Evolutionary conservation across 495 filamentous ascomycete genomes (phyloP), one percentile per base, ranked within the genome.

Genomic region (Aspergillus hancockii): DNA sequence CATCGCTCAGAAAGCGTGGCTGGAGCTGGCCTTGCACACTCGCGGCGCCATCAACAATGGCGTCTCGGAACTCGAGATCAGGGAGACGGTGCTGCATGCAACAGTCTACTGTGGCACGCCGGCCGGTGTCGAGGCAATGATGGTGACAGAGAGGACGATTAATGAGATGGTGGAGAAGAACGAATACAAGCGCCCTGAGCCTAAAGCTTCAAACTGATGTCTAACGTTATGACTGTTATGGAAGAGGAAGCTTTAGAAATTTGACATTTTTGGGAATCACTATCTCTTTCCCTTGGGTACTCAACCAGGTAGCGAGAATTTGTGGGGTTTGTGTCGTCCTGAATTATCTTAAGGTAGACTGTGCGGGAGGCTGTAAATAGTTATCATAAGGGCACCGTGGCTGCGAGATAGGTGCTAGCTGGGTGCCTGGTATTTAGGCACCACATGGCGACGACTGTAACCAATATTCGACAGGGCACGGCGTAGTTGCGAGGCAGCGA

Each of bases 61-160:
- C 0, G 57, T 69, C 8, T 73, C 57, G 7, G 79, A 82, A 60
- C 64, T 79, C 19, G 80, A 85, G 71, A 81, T 85, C 55, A 63
- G 79, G 14, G 82, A 85, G 62, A 69, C 77, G 16, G 63, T 83
- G 31, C 49, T 58, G 55, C 58, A 86, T 55, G 77, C 77, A 19
- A 76, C 77, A 6, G 75, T 72, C 22, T 86, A 85, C 63, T 83
- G 81, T 62, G 83, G 83, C 13, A 69, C 82, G 19, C 83, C 83
- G 10, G 81, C 82, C 10, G 81, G 81, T n/a, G 71, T 84, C 45
- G 80, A 86, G 54, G 83, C 73, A 5, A 79, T 78, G 52, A 60
- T 31, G 49, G 55, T 55, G n/a, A 60, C 61, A 6, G 66, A 65
- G 25, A 49, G 31, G 46, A 43, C 40, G 12, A 49, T 68, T 2